Evolutionary conservation across 2,329 filamentous ascomycete species (phyloP), one percentile per base, ranked within the genome.

Genomic region (Tolypocladium guangdongense): DNA sequence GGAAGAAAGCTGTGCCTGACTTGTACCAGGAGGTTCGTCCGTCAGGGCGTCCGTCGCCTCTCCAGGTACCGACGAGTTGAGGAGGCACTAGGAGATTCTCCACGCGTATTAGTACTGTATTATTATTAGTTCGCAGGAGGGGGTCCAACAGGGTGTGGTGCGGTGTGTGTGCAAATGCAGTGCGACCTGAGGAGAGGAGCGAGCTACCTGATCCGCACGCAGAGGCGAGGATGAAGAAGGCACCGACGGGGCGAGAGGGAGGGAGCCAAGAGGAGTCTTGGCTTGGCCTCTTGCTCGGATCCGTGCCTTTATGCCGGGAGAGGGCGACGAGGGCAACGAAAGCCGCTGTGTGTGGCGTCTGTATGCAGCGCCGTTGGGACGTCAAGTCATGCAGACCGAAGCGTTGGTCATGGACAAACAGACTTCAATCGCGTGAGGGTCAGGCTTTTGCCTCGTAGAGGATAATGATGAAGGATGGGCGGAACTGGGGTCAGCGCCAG

Each of bases 41-140:
- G n/a, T n/a, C n/a, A n/a, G n/a, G n/a, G n/a, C n/a, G n/a, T n/a
- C n/a, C n/a, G n/a, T n/a, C n/a, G n/a, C 24, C 32, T 24, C 4
- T 7, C 14, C 22, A 43, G 41, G 41, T 27, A 46, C 24, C 43
- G 11, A n/a, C 43, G 24, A 46, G 43, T 30, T 10, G 43, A 46
- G 6, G 48, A 38, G 48, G 48, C n/a, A 12, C 47, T 22, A 38
- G 52, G 52, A 6, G 50, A 54, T 50, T 50, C 50, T 49, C 49
- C 52, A 53, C 55, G 54, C 56, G 54, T 49, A 52, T 52, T 52
- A 53, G 43, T 53, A 51, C 41, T 52, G 43, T 53, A 51, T 46
- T 52, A 53, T 53, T 52, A 54, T 47, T 53, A 53, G 56, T 47
- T 53, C 51, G 39, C 50, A 20, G 37, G 12, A 43, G 39, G 32